A percentile compares a stretch with the other conserved stretches of the same genome.
phyloP scores from a whole-genome alignment of 2,329 filamentous ascomycete species.

The Byssochlamys sp. region DNA sequence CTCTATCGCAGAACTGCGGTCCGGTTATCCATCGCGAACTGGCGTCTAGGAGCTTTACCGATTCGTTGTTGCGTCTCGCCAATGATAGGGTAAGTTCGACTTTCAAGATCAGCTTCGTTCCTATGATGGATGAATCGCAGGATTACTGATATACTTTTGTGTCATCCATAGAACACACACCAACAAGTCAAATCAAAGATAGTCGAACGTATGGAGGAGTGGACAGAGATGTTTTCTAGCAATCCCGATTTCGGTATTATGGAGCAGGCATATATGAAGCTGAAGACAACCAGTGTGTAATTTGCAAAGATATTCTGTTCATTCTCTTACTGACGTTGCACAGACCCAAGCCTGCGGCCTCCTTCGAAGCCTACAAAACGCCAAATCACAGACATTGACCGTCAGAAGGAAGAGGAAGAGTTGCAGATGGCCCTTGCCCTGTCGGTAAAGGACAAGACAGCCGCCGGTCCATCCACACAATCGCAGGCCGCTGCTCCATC shows the following conservation, averaged over 20 bases:
- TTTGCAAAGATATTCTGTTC: neutral
- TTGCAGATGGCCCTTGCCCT: conserved; percentile 89
- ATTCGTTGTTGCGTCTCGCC: conserved; percentile 80
- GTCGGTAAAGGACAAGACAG: conserved; percentile 75
- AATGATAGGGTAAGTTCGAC: conserved; percentile 57
- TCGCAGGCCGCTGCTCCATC: conserved; percentile 28
- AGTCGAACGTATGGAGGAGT: conserved; percentile 88
- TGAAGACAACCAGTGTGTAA: conserved; percentile 59
- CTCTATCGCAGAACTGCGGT: conserved; percentile 85
- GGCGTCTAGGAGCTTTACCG: conserved; percentile 84
- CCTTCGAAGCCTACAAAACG: conserved; percentile 91
- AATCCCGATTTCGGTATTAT: conserved; percentile 93
- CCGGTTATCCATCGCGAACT: conserved; percentile 78
- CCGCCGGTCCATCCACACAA: conserved; percentile 26
- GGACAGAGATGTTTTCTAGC: conserved; percentile 85
- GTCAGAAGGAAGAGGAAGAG: conserved; percentile 93
- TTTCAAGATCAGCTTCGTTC: neutral
- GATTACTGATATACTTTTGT: conserved; percentile 7
- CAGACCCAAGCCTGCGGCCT: conserved; percentile 79
- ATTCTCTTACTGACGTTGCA: conserved; percentile 11
- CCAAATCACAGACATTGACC: conserved; percentile 77
- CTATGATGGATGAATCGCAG: neutral
- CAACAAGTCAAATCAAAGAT: conserved; percentile 96
- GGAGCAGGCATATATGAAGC: conserved; percentile 82
- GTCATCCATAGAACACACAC: conserved; percentile 63